A percentile compares a stretch with the other conserved stretches of the same genome.
phyloP scores from a whole-genome alignment of 345 rosid genomes.

The Eutrema yunnanense region DNA sequence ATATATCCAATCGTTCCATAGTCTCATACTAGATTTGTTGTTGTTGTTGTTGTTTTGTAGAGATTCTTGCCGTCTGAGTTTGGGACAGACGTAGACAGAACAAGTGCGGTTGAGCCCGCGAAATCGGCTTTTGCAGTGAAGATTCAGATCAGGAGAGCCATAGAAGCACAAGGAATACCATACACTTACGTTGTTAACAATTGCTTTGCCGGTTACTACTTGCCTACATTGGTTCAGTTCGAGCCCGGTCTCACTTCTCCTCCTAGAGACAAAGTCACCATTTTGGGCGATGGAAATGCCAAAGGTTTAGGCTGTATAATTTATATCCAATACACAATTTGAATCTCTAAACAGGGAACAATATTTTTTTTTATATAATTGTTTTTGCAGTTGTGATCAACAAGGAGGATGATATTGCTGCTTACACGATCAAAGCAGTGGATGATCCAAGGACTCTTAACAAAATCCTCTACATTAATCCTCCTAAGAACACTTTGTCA shows the following conservation, averaged over 20 bases:
- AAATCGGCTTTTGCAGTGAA: constrained; percentile 37
- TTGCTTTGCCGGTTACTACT: constrained; percentile 45
- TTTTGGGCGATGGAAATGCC: constrained; percentile 52
- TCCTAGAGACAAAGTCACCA: constrained; percentile 54
- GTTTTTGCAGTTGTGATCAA: constrained; percentile 41
- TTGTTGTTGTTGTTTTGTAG: constrained; percentile 15
- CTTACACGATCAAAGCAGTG: constrained; percentile 47
- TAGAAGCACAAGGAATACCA: constrained; percentile 57
- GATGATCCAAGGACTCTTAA: constrained; percentile 62
- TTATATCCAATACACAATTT: not conserved
- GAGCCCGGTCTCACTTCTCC: constrained; percentile 44
- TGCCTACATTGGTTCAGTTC: constrained; percentile 38
- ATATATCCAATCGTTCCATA: not conserved
- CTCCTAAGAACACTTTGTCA: constrained; percentile 49
- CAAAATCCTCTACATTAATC: constrained; percentile 50
- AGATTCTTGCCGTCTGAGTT: constrained; percentile 75
- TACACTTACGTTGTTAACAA: constrained; percentile 45
- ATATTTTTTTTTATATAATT: not conserved
- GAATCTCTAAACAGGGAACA: not conserved
- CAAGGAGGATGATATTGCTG: constrained; percentile 51
- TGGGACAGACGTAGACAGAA: constrained; percentile 52
- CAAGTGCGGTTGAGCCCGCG: constrained; percentile 52
- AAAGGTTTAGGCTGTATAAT: constrained; percentile 31
- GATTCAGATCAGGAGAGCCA: constrained; percentile 42
- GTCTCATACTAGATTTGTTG: not conserved